Evolutionary conservation across 2,329 filamentous ascomycete genomes (phyloP).

Genomic region (Pyricularia grisea): DNA sequence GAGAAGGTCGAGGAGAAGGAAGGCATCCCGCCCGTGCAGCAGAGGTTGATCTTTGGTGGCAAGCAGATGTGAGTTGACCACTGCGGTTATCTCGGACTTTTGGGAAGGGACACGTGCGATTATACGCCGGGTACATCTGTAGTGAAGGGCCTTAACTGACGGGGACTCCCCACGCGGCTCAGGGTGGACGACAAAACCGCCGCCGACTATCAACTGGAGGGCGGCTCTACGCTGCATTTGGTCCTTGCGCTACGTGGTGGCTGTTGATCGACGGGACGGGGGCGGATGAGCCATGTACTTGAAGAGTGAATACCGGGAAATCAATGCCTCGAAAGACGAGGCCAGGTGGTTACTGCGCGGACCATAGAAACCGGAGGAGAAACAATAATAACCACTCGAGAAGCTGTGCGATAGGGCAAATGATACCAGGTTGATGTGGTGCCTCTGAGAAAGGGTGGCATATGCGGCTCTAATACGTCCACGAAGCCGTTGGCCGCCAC

Average conservation of each 20-base stretch:
- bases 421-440: background rate
- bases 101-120: background rate
- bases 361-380: background rate
- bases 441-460: background rate
- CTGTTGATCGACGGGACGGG: background rate
- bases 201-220: constrained; percentile 79
- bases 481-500: background rate
- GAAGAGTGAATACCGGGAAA: background rate
- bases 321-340: background rate
- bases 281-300: background rate
- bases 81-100: background rate
- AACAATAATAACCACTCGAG: background rate
- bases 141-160: background rate
- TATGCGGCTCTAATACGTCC: background rate
- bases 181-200: constrained; percentile 96
- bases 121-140: background rate
- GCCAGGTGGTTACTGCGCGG: background rate
- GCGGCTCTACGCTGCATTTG: constrained; percentile 87
- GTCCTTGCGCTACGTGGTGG: constrained; percentile 86
- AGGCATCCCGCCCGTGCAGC: constrained; percentile 93
- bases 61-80: constrained; percentile 76
- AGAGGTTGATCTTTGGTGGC: constrained; percentile 89
- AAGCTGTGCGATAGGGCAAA: background rate
- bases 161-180: background rate
- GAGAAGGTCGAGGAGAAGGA: constrained; percentile 99